Conservation (phyloP, 176 grass and related monocot genomes). For the Triticum timopheevii region DNA sequence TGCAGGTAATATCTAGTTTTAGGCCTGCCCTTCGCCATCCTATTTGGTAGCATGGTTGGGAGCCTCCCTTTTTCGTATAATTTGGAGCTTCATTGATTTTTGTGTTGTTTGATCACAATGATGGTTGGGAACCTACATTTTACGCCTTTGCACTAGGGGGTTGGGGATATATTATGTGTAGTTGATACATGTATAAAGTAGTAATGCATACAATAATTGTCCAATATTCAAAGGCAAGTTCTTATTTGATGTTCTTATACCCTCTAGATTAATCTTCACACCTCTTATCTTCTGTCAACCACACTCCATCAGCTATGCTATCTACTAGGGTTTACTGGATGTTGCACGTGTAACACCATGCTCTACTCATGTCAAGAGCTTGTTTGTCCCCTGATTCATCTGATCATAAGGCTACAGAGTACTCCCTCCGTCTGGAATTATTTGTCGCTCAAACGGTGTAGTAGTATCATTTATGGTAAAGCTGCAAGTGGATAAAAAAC, state of each 20-base stretch:
- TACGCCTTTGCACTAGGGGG: not conserved
- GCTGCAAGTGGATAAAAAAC: not conserved
- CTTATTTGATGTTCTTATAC: not conserved
- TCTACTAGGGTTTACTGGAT: not conserved
- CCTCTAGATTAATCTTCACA: not conserved
- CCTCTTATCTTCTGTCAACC: not conserved
- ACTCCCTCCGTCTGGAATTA: too few species aligned
- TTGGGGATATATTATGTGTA: not conserved
- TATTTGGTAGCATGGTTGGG: not conserved
- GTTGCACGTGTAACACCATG: not conserved
- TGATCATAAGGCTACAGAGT: not conserved
- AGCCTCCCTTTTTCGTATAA: not conserved
- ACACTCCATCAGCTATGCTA: slow-evolving; percentile 11
- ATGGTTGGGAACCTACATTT: not conserved
- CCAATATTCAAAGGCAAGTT: not conserved
- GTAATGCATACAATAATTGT: not conserved
- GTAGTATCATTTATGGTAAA: not conserved
- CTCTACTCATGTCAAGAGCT: not conserved
- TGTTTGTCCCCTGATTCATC: not conserved
- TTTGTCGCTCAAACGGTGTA: too few species aligned
- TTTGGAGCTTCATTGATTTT: slow-evolving; percentile 11
- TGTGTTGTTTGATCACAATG: slow-evolving; percentile 1
- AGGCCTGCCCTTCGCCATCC: not conserved
- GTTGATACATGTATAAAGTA: not conserved
- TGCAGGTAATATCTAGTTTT: slow-evolving; percentile 47